Percentiles rank a stretch among this genome's conserved stretches.
Conservation (phyloP, 768 basidiomycete species). For the Termitomyces sp. region DNA sequence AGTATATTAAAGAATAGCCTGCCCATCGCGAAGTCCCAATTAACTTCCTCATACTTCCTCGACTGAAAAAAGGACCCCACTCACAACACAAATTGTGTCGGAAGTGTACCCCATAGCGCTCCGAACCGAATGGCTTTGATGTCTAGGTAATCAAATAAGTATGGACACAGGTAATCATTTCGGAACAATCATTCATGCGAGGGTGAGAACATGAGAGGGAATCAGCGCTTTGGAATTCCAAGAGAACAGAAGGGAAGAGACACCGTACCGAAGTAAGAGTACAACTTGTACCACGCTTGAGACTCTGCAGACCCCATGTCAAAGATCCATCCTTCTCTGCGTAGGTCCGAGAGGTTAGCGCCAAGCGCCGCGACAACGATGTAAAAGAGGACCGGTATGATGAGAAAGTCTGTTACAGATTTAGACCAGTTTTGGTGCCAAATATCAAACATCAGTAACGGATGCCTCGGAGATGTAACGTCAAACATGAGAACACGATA, state of each 20-base stretch:
- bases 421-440: neutral
- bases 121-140: conserved; percentile 53
- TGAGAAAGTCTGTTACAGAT: conserved; percentile 55
- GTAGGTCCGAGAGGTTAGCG: conserved; percentile 53
- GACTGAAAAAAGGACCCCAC: conserved; percentile 20
- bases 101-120: conserved; percentile 78
- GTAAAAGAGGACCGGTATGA: conserved; percentile 84
- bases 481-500: neutral
- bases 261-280: conserved; percentile 66
- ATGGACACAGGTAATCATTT: too few relatives aligned
- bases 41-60: neutral
- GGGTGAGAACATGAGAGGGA: neutral
- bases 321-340: conserved; percentile 80
- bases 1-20: conserved; percentile 82
- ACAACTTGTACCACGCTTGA: conserved; percentile 82
- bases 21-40: neutral
- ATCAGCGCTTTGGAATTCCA: neutral
- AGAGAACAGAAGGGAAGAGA: neutral
- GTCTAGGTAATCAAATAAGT: conserved; percentile 35
- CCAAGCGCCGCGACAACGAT: conserved; percentile 61
- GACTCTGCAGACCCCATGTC: conserved; percentile 43
- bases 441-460: neutral
- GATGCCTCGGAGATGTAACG: neutral
- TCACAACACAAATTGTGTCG: conserved; percentile 89
- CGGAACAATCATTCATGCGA: neutral